Conservation (phyloP, 2,329 filamentous ascomycete genomes). For the Neospermospora avenae region DNA sequence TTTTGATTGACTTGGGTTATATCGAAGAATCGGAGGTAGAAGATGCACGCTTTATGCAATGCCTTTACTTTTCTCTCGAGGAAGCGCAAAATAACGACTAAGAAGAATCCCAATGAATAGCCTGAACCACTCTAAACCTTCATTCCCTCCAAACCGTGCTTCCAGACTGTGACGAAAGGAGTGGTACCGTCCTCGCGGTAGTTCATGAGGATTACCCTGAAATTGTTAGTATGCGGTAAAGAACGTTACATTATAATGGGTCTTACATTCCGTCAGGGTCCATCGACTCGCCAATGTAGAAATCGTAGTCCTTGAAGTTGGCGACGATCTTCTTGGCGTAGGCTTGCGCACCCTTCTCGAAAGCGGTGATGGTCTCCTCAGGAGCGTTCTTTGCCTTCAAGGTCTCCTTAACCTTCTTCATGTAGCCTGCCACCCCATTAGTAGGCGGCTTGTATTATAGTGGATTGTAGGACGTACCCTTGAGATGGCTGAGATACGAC, state of each 20-base stretch:
- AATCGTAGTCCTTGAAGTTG: slow-evolving; percentile 96
- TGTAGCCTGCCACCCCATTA: slow-evolving; percentile 62
- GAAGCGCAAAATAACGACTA: not conserved
- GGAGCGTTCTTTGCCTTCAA: slow-evolving; percentile 61
- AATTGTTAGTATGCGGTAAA: slow-evolving; percentile 6
- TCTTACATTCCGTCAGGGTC: slow-evolving; percentile 88
- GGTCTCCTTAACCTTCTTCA: slow-evolving; percentile 79
- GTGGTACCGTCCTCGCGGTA: slow-evolving; percentile 96
- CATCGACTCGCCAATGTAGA: slow-evolving; percentile 90
- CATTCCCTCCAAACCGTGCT: slow-evolving; percentile 83
- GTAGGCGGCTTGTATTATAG: slow-evolving; percentile 1
- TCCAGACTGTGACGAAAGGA: slow-evolving; percentile 88
- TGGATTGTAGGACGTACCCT: slow-evolving; percentile 56
- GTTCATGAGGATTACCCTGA: slow-evolving; percentile 78
- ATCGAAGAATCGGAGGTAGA: slow-evolving; percentile 4
- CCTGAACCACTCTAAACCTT: slow-evolving; percentile 70
- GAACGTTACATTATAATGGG: slow-evolving; percentile 2
- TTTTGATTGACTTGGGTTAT: slow-evolving; percentile 4
- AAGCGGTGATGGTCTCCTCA: slow-evolving; percentile 67
- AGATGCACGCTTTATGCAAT: slow-evolving; percentile 11
- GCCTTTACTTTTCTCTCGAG: slow-evolving; percentile 2
- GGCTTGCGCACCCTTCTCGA: slow-evolving; percentile 70
- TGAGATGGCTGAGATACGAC: slow-evolving; percentile 76
- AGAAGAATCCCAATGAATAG: not conserved
- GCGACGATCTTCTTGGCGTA: slow-evolving; percentile 76